phyloP scores from a whole-genome alignment of 2,329 filamentous ascomycete species.

The Thielaviopsis ethacetica region DNA sequence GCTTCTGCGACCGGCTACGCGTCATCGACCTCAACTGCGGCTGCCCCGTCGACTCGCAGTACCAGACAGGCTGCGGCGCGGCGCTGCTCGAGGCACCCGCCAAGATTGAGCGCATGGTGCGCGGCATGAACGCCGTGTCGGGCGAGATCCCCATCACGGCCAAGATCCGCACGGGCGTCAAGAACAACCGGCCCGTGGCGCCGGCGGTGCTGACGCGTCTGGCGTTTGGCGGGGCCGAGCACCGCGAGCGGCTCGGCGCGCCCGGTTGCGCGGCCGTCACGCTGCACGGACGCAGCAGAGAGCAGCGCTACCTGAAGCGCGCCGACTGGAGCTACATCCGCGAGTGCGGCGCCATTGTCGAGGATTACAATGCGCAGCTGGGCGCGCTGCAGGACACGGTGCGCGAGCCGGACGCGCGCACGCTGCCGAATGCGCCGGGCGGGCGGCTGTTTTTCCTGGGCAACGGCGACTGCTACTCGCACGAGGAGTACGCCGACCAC shows the following conservation, averaged over 20 bases:
- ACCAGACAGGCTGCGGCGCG: slow-evolving; percentile 72
- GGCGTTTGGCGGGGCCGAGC: slow-evolving; percentile 61
- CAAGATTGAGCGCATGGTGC: slow-evolving; percentile 86
- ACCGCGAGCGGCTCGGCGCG: slow-evolving; percentile 51
- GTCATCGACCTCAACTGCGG: slow-evolving; percentile 94
- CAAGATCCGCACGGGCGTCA: slow-evolving; percentile 87
- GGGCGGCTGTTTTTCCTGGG: slow-evolving; percentile 79
- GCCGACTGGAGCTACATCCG: slow-evolving; percentile 96
- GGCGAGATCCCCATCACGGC: slow-evolving; percentile 81
- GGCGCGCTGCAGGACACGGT: slow-evolving; percentile 58
- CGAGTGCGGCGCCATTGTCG: slow-evolving; percentile 73
- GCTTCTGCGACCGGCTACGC: slow-evolving; percentile 65
- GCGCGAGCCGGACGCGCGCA: slow-evolving; percentile 58
- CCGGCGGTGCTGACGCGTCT: slow-evolving; percentile 69
- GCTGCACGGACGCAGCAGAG: slow-evolving; percentile 79
- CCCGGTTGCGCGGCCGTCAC: slow-evolving; percentile 90
- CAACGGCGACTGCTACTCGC: slow-evolving; percentile 92
- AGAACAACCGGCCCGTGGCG: slow-evolving; percentile 62
- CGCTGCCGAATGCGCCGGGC: slow-evolving; percentile 46
- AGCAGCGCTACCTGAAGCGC: slow-evolving; percentile 80
- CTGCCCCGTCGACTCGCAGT: slow-evolving; percentile 91
- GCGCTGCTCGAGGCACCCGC: slow-evolving; percentile 75
- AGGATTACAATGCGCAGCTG: slow-evolving; percentile 55
- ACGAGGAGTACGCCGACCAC: slow-evolving; percentile 69
- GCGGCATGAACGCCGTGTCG: slow-evolving; percentile 90